Evolutionary conservation across 345 rosid genomes (phyloP).

Genomic region (Brassica cretica): DNA sequence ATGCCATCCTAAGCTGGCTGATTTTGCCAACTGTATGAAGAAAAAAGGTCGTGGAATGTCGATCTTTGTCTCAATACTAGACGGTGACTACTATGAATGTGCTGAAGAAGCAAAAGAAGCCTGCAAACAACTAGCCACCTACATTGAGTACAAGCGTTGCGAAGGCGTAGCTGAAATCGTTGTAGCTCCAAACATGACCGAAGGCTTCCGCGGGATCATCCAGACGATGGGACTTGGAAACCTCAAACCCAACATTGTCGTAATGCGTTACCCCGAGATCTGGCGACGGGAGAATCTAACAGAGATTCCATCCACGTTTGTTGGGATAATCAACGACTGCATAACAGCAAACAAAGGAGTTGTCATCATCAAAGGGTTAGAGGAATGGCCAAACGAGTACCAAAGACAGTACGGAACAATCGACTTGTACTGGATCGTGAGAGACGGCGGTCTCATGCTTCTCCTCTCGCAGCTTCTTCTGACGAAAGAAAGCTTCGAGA

Average conservation of each 20-base stretch:
- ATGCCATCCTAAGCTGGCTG: conserved; percentile 98
- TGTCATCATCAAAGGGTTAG: conserved; percentile 97
- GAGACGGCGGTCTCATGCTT: conserved; percentile 99
- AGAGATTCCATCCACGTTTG: conserved; percentile 91
- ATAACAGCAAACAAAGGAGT: conserved; percentile 98
- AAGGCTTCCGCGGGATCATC: conserved; percentile 94
- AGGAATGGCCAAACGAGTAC: conserved; percentile 99
- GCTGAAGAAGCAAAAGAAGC: conserved; percentile 97
- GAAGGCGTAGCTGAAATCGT: conserved; percentile 99
- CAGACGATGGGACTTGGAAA: conserved; percentile 99
- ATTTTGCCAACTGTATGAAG: conserved; percentile 99
- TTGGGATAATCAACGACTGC: conserved; percentile 91
- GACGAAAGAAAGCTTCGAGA: conserved; percentile 96
- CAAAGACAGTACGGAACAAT: conserved; percentile 95
- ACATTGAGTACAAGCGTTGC: conserved; percentile 88
- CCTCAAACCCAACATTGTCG: conserved; percentile 96
- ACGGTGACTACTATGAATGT: conserved; percentile 90
- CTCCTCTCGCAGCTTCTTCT: conserved; percentile 98
- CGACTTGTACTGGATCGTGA: conserved; percentile 96
- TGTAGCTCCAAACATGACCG: conserved; percentile 95
- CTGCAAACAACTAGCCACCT: conserved; percentile 79
- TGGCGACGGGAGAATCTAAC: conserved; percentile 95
- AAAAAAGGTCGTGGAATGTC: conserved; percentile 99
- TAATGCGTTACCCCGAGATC: conserved; percentile 97
- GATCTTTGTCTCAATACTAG: conserved; percentile 81